Evolutionary conservation across 2,329 filamentous ascomycete species (phyloP).

Genomic region (Laburnicola sp.): DNA sequence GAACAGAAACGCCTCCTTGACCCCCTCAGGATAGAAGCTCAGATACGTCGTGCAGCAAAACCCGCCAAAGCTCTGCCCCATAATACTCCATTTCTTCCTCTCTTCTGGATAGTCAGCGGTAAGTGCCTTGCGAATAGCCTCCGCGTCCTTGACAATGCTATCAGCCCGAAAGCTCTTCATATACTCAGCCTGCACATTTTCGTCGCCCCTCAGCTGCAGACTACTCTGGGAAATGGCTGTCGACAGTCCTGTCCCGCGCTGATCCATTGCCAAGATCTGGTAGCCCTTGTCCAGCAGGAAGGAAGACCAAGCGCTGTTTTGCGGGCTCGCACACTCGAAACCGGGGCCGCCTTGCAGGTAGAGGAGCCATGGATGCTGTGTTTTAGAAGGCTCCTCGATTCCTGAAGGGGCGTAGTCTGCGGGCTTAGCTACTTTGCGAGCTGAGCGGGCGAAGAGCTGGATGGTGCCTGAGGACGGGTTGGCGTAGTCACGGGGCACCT

Average conservation of each 20-base stretch:
- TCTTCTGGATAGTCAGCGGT: constrained; percentile 69
- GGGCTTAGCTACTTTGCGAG: constrained; percentile 66
- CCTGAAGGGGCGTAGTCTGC: constrained; percentile 58
- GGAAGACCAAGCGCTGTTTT: constrained; percentile 72
- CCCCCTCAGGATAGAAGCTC: constrained; percentile 73
- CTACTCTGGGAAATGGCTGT: constrained; percentile 76
- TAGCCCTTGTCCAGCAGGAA: constrained; percentile 77
- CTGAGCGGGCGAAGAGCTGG: constrained; percentile 76
- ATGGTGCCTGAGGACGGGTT: constrained; percentile 64
- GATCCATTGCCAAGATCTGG: constrained; percentile 82
- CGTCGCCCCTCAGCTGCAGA: constrained; percentile 64
- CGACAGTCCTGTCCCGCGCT: constrained; percentile 85
- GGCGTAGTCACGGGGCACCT: constrained; percentile 79
- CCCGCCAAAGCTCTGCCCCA: constrained; percentile 91
- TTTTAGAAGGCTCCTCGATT: constrained; percentile 47
- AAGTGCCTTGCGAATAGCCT: constrained; percentile 77
- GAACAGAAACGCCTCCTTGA: constrained; percentile 80
- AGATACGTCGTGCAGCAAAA: constrained; percentile 85
- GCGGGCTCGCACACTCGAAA: constrained; percentile 73
- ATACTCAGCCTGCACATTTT: constrained; percentile 74
- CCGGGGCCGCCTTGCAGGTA: constrained; percentile 89
- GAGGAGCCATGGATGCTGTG: constrained; percentile 62
- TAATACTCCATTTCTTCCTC: constrained; percentile 78
- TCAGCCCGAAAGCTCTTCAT: constrained; percentile 85
- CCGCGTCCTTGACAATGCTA: constrained; percentile 85